Evolutionary conservation across 2,329 filamentous ascomycete genomes (phyloP), one percentile per base, ranked within the genome.

Genomic region (Microdochium bolleyi): DNA sequence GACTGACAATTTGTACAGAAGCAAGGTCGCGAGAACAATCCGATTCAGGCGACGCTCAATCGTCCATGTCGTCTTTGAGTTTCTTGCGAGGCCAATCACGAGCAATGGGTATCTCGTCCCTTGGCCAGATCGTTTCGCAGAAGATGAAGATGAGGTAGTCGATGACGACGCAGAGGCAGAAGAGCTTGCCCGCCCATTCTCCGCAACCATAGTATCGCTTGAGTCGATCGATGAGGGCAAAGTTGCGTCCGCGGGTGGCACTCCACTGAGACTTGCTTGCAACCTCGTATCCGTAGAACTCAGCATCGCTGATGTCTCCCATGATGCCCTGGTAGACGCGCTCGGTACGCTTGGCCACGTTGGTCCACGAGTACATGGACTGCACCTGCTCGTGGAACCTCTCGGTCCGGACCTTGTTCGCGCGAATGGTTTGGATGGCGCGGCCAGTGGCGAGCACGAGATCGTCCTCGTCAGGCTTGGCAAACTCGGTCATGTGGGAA

Each of bases 281-380:
- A 3, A 84, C 82, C 52, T 89, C 85, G 64, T 88, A 87, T 16
- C 89, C 89, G 64, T 96, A 96, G 63, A 95, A 95, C 55, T 95
- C 89, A 52, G 88, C 85, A 61, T 95, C 89, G 58, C 82, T 84
- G 51, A 95, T 84, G n/a, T 84, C 84, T 8, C 91, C 92, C 2
- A 85, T 89, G 60, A 99, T 95, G 49, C 94, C 89, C 66, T 95
- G 85, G 69, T 99, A 99, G 1, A 99, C 94, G 27, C 92, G 82
- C 71, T 99, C 94, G 0, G 94, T 97, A 52, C 94, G 87, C 61
- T 88, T 82, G 14, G 94, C 94, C 25, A 99, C 92, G 67, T 99
- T 92, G 25, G 89, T 89, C 94, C 94, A 99, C 1, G 90, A 95
- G 72, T 99, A 99, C 94, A 97, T 97, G 74, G 88, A 89, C 69